Percentiles rank a stretch among this genome's conserved stretches.
Evolutionary conservation across 495 filamentous ascomycete species (phyloP).

Genomic region (Podospora pseudopauciseta): DNA sequence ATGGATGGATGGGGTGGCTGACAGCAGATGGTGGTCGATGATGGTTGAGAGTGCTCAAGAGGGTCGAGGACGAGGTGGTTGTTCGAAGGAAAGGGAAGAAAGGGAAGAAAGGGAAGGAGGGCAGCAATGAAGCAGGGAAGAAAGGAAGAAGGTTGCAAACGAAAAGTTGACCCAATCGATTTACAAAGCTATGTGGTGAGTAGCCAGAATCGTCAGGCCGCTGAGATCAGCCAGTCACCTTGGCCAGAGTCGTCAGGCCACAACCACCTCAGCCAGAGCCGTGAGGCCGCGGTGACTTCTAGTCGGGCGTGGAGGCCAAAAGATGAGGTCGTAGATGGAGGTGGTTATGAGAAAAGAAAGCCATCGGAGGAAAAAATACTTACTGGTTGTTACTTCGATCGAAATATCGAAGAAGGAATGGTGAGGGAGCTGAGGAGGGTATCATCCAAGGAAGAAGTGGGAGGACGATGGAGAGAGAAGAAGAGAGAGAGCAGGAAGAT

Average conservation of each 20-base stretch:
- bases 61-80: not conserved
- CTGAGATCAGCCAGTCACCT: no score
- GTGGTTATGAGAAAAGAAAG: not conserved
- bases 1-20: not conserved
- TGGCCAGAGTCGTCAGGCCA: no score
- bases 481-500: not conserved
- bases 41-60: not conserved
- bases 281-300: no score
- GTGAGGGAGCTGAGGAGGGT: not conserved
- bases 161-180: not conserved
- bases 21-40: not conserved
- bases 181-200: not conserved
- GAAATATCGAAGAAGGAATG: not conserved
- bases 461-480: not conserved
- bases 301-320: not conserved
- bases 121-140: not conserved
- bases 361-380: not conserved
- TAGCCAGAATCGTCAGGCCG: no score
- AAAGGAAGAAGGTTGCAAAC: not conserved
- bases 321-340: no score
- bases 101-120: not conserved
- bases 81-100: not conserved
- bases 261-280: no score
- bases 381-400: not conserved
- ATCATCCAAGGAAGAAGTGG: not conserved